Conservation (phyloP, 2,329 filamentous ascomycete species). For the Neopestalotiopsis clavispora region DNA sequence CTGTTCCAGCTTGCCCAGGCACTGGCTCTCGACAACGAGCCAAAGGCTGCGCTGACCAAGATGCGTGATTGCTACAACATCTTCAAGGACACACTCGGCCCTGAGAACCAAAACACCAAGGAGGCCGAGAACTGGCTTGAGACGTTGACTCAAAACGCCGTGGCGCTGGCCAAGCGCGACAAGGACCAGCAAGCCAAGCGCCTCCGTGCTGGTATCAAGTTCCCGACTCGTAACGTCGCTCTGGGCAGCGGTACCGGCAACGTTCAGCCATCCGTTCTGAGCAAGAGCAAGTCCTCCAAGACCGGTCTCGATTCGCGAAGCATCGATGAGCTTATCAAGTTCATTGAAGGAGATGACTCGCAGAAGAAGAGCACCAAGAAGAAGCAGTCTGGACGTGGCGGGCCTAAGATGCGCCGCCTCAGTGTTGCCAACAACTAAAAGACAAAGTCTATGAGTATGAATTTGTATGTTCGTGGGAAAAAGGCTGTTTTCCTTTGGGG, state of each 20-base stretch:
- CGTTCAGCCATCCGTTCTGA: slow-evolving; percentile 38
- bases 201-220: slow-evolving; percentile 71
- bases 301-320: slow-evolving; percentile 73
- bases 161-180: slow-evolving; percentile 90
- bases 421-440: slow-evolving; percentile 23
- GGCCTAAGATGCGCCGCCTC: slow-evolving; percentile 58
- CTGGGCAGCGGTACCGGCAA: slow-evolving; percentile 51
- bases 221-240: slow-evolving; percentile 68
- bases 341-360: slow-evolving; percentile 80
- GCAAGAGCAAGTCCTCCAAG: slow-evolving; percentile 31
- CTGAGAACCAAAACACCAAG: slow-evolving; percentile 96
- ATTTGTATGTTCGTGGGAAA: neutral
- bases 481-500: neutral
- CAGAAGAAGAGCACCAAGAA: slow-evolving; percentile 56
- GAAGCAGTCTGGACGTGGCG: slow-evolving; percentile 55
- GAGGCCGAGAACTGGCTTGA: slow-evolving; percentile 97
- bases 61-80: slow-evolving; percentile 98
- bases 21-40: slow-evolving; percentile 92
- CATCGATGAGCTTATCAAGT: slow-evolving; percentile 92
- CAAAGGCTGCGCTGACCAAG: slow-evolving; percentile 85
- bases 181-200: slow-evolving; percentile 82
- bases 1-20: slow-evolving; percentile 97
- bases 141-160: slow-evolving; percentile 93
- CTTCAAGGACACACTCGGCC: slow-evolving; percentile 84
- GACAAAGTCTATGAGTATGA: neutral